A percentile compares a stretch with the other conserved stretches of the same genome.
Conservation (phyloP, 208 protist species). For the Wallacemonas sp. region DNA sequence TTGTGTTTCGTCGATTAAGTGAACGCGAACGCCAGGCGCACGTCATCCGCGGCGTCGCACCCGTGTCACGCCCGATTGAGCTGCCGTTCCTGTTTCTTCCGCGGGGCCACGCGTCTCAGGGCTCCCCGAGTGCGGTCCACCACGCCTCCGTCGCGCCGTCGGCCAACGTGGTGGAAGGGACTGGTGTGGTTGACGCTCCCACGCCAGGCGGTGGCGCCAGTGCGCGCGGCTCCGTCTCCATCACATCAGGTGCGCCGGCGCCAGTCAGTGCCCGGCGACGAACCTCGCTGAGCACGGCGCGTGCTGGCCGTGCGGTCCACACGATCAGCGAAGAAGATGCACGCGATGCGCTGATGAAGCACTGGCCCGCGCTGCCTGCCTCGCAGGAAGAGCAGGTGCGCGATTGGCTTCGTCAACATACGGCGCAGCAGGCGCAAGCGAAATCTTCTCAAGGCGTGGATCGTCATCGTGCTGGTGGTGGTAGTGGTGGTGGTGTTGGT, state of each 20-base stretch:
- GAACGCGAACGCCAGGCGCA: not conserved
- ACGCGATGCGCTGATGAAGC: not conserved
- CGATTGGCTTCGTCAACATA: not conserved
- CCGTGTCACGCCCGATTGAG: slow-evolving; percentile 3
- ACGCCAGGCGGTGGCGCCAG: not conserved
- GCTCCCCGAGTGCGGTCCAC: not conserved
- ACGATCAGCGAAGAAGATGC: not conserved
- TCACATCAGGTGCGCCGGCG: not conserved
- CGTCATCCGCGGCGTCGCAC: not conserved
- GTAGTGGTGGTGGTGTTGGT: not conserved
- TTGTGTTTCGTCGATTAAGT: slow-evolving; percentile 3
- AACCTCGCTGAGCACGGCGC: not conserved
- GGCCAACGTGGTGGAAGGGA: no score
- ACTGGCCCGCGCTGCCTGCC: not conserved
- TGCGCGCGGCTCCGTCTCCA: not conserved
- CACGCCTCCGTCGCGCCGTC: no score
- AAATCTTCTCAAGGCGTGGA: no score
- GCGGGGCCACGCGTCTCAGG: not conserved
- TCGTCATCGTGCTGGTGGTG: no score
- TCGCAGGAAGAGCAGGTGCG: slow-evolving; percentile 6
- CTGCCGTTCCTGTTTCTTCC: slow-evolving; percentile 5
- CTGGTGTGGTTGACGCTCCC: no score
- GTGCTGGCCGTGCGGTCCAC: not conserved
- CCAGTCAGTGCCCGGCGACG: not conserved
- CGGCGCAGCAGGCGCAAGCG: not conserved